phyloP scores from a whole-genome alignment of 768 basidiomycete species.

The Lentinula guzmanii region DNA sequence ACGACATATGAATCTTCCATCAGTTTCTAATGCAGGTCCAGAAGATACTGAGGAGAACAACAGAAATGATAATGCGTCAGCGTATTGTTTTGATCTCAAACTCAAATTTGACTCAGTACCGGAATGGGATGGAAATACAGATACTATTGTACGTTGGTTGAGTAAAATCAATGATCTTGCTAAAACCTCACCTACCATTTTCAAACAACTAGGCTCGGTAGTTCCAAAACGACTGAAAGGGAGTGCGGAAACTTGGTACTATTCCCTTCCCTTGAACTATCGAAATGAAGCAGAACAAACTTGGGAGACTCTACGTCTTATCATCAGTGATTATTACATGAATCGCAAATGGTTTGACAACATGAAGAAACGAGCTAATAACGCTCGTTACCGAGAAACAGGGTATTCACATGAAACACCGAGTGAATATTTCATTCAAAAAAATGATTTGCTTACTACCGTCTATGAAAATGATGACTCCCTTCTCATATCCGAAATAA shows the following conservation, averaged over 20 bases:
- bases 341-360: conserved; percentile 7
- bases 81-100: conserved; percentile 3
- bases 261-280: not conserved
- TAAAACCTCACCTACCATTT: not conserved
- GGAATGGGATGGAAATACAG: conserved; percentile 6
- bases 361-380: not conserved
- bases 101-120: conserved; percentile 7
- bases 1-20: no score
- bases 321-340: conserved; percentile 7
- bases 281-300: not conserved
- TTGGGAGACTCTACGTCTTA: not conserved
- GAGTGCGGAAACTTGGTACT: conserved; percentile 2
- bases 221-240: conserved; percentile 3
- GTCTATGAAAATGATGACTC: conserved; percentile 7
- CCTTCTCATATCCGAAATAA: conserved; percentile 6
- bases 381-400: not conserved
- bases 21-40: no score
- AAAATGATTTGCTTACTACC: conserved; percentile 4
- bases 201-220: not conserved
- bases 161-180: conserved; percentile 4
- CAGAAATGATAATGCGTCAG: no score
- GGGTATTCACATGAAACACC: conserved; percentile 5
- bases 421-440: conserved; percentile 11
- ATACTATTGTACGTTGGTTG: conserved; percentile 2
- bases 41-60: no score